A percentile compares a stretch with the other conserved stretches of the same genome.
Evolutionary conservation across 208 protist genomes (phyloP).

Genomic region (Trypanosoma grayi): DNA sequence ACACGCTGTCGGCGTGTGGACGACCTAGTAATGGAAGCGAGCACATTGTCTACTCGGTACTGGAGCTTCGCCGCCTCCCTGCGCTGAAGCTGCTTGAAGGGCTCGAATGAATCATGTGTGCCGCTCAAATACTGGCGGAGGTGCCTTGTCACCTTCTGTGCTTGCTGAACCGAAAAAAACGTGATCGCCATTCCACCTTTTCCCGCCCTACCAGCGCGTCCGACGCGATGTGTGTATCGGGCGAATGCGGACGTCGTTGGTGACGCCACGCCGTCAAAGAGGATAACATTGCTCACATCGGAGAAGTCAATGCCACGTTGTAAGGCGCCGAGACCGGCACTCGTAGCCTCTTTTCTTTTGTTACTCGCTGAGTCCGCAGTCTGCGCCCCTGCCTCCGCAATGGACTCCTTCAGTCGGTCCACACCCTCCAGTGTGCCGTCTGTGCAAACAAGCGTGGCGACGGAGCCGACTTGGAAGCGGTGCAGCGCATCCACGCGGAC

Average conservation of each 20-base stretch:
- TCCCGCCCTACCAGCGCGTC: slow-evolving; percentile 90
- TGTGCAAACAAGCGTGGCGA: slow-evolving; percentile 96
- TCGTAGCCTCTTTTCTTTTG: not conserved
- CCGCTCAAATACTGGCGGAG: slow-evolving; percentile 60
- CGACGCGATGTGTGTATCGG: slow-evolving; percentile 96
- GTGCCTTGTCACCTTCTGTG: slow-evolving; percentile 43
- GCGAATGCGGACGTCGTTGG: slow-evolving; percentile 71
- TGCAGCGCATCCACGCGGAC: slow-evolving; percentile 93
- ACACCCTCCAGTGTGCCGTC: slow-evolving; percentile 89
- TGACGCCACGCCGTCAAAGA: slow-evolving; percentile 96
- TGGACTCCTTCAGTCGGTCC: slow-evolving; percentile 51
- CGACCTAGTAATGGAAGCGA: slow-evolving; percentile 70
- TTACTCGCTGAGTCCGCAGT: not conserved
- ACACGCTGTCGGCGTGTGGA: slow-evolving; percentile 80
- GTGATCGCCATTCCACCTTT: slow-evolving; percentile 90
- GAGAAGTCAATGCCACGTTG: slow-evolving; percentile 97
- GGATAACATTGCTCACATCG: slow-evolving; percentile 94
- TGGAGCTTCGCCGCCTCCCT: slow-evolving; percentile 77
- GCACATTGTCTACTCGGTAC: slow-evolving; percentile 81
- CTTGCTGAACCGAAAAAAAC: slow-evolving; percentile 77
- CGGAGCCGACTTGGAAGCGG: slow-evolving; percentile 94
- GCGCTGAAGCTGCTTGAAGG: slow-evolving; percentile 80
- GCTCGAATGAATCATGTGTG: slow-evolving; percentile 42
- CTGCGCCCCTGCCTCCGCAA: slow-evolving; percentile 9
- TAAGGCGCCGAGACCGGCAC: slow-evolving; percentile 51